Evolutionary conservation across 1,284 basidiomycete species (phyloP), one percentile per base, ranked within the genome.

Genomic region (Xerocomus minutiporus): DNA sequence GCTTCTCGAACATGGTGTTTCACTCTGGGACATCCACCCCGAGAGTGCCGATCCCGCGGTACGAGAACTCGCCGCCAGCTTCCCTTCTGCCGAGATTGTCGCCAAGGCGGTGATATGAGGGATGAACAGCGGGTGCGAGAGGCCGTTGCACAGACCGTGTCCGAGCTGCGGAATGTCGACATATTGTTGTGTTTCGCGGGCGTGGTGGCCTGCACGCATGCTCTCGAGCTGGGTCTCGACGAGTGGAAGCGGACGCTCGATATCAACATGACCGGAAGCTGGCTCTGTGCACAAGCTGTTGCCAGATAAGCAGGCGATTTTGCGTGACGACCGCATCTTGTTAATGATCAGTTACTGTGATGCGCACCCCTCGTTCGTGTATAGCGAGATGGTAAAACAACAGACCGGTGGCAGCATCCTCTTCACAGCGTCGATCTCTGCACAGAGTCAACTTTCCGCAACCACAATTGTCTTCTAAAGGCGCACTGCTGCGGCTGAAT

Each of bases 1-100:
- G 5, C 61, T 78, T 11, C 67, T 77, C 6, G 75, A 76, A 50
- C 75, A 77, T 45, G 75, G 73, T 9, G 63, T 77, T 28, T 70
- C 67, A 9, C 59, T 77, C 8, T 74, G 75, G 53, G 75, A 75
- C 51, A 47, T 75, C 20, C 47, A 53, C 13, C 41, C 62, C 8
- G 51, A 49, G 13, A 57, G 57, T 11, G 54, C 66, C 7, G 53
- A 64, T 42, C 48, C 51, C 1, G 55, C 55, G 4, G 63, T 75
- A 20, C 60, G 54, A 5, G 53, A 45, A 5, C 57, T 77, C 23
- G 51, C 59, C n/a, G 32, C 46, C 11, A 66, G 67, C n/a, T 76
- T 75, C 54, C 70, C 73, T 36, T 5, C 60, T 8, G 59, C 63
- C 13, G 72, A 63, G 48, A 65, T 78, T 11, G 36, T 70, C 15